A percentile compares a stretch with the other conserved stretches of the same genome.
Evolutionary conservation across 164 flowering plant genomes (phyloP).

Genomic region (Chimonanthus salicifolius): DNA sequence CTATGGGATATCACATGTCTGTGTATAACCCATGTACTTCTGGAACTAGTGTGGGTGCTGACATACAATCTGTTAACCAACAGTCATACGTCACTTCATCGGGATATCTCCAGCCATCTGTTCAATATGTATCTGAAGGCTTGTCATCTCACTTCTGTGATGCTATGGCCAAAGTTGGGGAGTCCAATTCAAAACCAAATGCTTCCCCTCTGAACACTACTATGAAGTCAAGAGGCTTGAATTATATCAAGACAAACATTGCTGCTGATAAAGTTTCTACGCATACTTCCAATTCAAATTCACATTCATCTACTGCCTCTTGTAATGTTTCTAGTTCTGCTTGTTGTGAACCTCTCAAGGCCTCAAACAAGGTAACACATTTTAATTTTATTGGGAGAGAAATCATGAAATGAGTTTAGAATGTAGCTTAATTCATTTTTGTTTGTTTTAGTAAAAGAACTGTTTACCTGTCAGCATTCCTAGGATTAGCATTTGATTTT

Average conservation of each 20-base stretch:
- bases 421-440: background rate
- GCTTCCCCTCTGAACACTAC: slow-evolving; percentile 16
- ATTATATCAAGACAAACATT: slow-evolving; percentile 22
- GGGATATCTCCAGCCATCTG: slow-evolving; percentile 1
- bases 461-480: background rate
- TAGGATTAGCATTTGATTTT: background rate
- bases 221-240: slow-evolving; percentile 23
- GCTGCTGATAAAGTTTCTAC: slow-evolving; percentile 14
- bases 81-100: slow-evolving; percentile 1
- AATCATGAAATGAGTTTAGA: background rate
- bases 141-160: slow-evolving; percentile 28
- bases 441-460: background rate
- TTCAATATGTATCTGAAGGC: slow-evolving; percentile 32
- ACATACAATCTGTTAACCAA: slow-evolving; percentile 31
- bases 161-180: slow-evolving; percentile 17
- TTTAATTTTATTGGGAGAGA: background rate
- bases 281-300: slow-evolving; percentile 14
- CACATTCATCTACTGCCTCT: slow-evolving; percentile 7
- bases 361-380: slow-evolving; percentile 35
- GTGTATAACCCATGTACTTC: slow-evolving; percentile 34
- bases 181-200: slow-evolving; percentile 19
- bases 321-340: slow-evolving; percentile 23
- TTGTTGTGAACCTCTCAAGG: slow-evolving; percentile 12
- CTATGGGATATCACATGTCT: slow-evolving; percentile 22
- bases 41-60: slow-evolving; percentile 31